Base-by-base conservation (phyloP, 1,139 yeast genomes). In the Lodderomyces pseudojiufengensis region DNA sequence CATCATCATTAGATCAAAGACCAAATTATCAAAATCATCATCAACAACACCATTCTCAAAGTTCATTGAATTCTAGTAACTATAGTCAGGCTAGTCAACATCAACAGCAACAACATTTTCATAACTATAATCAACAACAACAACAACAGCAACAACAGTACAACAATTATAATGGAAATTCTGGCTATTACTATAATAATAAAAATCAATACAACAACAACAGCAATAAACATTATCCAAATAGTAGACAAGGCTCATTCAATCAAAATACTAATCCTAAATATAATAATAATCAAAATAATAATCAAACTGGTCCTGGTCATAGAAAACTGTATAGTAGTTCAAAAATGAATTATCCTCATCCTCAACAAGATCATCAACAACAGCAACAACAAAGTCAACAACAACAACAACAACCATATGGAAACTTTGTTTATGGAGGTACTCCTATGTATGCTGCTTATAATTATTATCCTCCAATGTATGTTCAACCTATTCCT, bases 331-430 rank as follows among this genome's bases (percentile, higher is more conserved):
- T 18, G 13, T 21, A 16, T 22, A 23, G 18, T 14, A 30, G 16
- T 9, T 7, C 23, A 5, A 28, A 20, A 28, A 6, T 16, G 13
- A 28, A 28, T 21, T 22, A 28, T 20, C 12, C 23, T 28, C 31
- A 23, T 14, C 25, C 12, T 9, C 35, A 32, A 21, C 35, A 25
- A n/a, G 30, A 32, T 26, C 27, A 14, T 24, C 29, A 25, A 13
- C 35, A 32, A 18, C 35, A 32, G 18, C 29, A 14, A 29, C 32
- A 13, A 12, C 32, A 29, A 12, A 21, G n/a, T 12, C 31, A 28
- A 18, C 29, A 26, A 13, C 29, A 26, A 26, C 29, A 30, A 20
- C 32, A 30, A 23, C 32, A 30, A 11, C 32, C 12, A 8, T 28
- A 28, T 15, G 20, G 11, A n/a, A 28, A 28, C 15, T 28, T 12